Evolutionary conservation across 164 flowering plant species (phyloP), one percentile per base, ranked within the genome.

Genomic region (Chimonanthus salicifolius): DNA sequence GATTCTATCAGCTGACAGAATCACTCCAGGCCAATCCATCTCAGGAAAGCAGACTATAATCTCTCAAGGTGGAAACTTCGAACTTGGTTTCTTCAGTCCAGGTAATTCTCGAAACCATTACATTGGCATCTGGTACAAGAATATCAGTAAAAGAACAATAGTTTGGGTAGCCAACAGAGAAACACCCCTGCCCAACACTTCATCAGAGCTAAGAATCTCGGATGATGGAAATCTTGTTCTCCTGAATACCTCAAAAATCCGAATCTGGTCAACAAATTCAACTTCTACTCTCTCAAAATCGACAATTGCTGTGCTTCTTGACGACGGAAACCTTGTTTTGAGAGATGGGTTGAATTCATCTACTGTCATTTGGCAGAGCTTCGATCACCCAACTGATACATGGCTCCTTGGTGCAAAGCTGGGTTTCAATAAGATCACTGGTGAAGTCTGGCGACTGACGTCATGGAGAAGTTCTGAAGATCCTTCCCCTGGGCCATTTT

Each of bases 101-200:
- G 83, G 78, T 70, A 78, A 75, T 6, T 80, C 78, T 15, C 71
- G 46, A 1, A 72, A 63, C 67, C 70, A 78, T 13, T 80, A 80
- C 60, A 70, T 78, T 4, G 83, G 83, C 43, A 80, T 80, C 11
- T 80, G 80, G 80, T 75, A 80, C 66, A 75, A 73, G 62, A 10
- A 33, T 3, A 3, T 49, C 60, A 49, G 67, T 3, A 45, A 7
- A 8, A 20, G 68, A 20, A 78, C 83, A 4, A 63, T 76, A 4
- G 81, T 78, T 62, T 81, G 83, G 83, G 81, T 78, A 3, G 83
- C 80, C 8, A 78, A 81, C 47, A 33, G 81, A 70, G 63, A 73
- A 7, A 46, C 58, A 8, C 83, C 81, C 49, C 20, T 78, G 16
- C 64, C 67, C 3, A 45, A 78, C 46, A 33, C 68, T 4, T 43